These are phyloP conservation scores for Camillea tinctor DNA, from an alignment of 2,329 filamentous ascomycete species.

Conservation along the genomic window DNA sequence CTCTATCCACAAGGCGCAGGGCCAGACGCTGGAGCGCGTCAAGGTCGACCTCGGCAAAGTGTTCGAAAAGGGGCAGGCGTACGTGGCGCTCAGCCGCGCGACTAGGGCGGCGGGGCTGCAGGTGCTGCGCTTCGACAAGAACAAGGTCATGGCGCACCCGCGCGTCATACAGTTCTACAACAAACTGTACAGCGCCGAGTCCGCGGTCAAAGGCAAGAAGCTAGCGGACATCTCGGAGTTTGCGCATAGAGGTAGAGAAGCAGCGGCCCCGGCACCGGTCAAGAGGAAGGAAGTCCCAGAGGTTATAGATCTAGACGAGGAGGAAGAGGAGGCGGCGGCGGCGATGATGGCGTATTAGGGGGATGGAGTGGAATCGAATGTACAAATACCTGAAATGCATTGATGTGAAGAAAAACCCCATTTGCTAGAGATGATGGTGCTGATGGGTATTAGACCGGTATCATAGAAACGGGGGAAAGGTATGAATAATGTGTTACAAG, in stretches of 20 bases:
- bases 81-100: slow-evolving; percentile 92
- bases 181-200: slow-evolving; percentile 72
- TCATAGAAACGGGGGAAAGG: too few species aligned
- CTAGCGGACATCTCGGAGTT: slow-evolving; percentile 40
- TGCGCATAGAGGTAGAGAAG: slow-evolving; percentile 31
- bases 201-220: slow-evolving; percentile 38
- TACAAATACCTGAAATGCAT: too few species aligned
- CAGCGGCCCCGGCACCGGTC: slow-evolving; percentile 4
- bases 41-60: slow-evolving; percentile 90
- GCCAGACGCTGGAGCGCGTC: slow-evolving; percentile 88
- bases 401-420: too few species aligned
- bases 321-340: slow-evolving; percentile 50
- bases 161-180: slow-evolving; percentile 83
- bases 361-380: too few species aligned
- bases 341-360: slow-evolving; percentile 14
- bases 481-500: too few species aligned
- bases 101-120: slow-evolving; percentile 84
- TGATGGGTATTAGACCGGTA: too few species aligned
- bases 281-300: slow-evolving; percentile 1
- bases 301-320: slow-evolving; percentile 31
- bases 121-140: slow-evolving; percentile 82
- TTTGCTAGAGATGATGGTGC: too few species aligned
- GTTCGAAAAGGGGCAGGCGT: slow-evolving; percentile 97
- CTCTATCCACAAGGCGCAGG: slow-evolving; percentile 97
- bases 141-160: slow-evolving; percentile 91